Conservation (phyloP, 306 rosid genomes). For the Casuarina glauca region DNA sequence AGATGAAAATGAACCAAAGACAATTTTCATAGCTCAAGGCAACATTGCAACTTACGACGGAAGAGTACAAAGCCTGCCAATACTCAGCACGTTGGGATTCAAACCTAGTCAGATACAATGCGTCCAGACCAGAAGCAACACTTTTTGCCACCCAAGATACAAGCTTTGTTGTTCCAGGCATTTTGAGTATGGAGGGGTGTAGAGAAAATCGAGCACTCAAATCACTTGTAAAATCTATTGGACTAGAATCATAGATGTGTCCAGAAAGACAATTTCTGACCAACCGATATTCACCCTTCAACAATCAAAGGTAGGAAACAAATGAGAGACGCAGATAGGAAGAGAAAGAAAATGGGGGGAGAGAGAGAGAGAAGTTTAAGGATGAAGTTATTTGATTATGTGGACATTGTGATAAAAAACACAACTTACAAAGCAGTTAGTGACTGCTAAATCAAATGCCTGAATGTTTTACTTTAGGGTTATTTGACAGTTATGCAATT, state of each 20-base stretch:
- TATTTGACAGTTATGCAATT: too few relatives aligned
- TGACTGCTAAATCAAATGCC: too few relatives aligned
- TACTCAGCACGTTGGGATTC: conserved; percentile 79
- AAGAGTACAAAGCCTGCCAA: conserved; percentile 84
- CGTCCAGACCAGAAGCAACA: conserved; percentile 84
- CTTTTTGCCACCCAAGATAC: conserved; percentile 88
- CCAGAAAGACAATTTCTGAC: conserved; percentile 79
- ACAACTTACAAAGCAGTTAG: not conserved
- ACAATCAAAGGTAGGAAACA: not conserved
- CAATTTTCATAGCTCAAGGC: not conserved
- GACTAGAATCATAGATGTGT: conserved; percentile 87
- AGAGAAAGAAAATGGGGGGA: not conserved
- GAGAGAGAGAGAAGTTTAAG: not conserved
- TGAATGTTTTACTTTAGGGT: too few relatives aligned
- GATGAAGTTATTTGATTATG: not conserved
- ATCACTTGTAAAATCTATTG: conserved; percentile 88
- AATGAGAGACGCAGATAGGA: not conserved
- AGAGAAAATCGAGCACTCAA: conserved; percentile 79
- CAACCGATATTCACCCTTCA: conserved; percentile 63
- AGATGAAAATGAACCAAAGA: not conserved
- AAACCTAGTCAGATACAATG: conserved; percentile 80
- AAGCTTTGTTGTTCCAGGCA: conserved; percentile 79
- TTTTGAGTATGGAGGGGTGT: conserved; percentile 64
- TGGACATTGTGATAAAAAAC: not conserved
- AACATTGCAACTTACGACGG: conserved; percentile 65